phyloP scores from a whole-genome alignment of 2,329 filamentous ascomycete genomes.

The Cercospora sp. region DNA sequence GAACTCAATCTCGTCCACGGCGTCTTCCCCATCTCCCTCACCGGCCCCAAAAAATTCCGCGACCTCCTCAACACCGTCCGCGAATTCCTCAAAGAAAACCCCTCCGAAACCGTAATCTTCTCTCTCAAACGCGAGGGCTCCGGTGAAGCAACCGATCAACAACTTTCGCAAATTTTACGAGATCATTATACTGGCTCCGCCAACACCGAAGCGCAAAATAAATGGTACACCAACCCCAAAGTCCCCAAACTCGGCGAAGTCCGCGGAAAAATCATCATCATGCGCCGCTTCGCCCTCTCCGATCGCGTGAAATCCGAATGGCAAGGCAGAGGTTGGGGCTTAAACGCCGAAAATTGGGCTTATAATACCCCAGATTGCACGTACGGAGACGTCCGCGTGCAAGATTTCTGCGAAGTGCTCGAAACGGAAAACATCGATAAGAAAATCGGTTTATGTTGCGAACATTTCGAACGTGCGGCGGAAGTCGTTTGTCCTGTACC shows the following conservation, averaged over 20 bases:
- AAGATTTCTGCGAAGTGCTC: conserved; percentile 91
- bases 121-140: conserved; percentile 89
- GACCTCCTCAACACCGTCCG: conserved; percentile 68
- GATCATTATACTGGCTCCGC: conserved; percentile 66
- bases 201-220: conserved; percentile 41
- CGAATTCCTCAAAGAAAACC: conserved; percentile 73
- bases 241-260: conserved; percentile 77
- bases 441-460: conserved; percentile 73
- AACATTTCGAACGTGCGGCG: conserved; percentile 72
- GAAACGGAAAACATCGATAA: conserved; percentile 72
- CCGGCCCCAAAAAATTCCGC: conserved; percentile 75
- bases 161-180: conserved; percentile 72
- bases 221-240: conserved; percentile 77
- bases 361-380: conserved; percentile 81
- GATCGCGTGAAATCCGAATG: conserved; percentile 55
- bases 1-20: conserved; percentile 82
- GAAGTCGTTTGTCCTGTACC: conserved; percentile 41
- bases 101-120: conserved; percentile 79
- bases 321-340: conserved; percentile 56
- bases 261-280: conserved; percentile 78
- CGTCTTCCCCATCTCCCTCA: conserved; percentile 83
- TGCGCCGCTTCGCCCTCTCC: conserved; percentile 72
- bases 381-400: conserved; percentile 75
- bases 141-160: conserved; percentile 74
- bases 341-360: conserved; percentile 70